phyloP scores from a whole-genome alignment of 805 yeast species.

The Wickerhamomyces sydowiorum region DNA sequence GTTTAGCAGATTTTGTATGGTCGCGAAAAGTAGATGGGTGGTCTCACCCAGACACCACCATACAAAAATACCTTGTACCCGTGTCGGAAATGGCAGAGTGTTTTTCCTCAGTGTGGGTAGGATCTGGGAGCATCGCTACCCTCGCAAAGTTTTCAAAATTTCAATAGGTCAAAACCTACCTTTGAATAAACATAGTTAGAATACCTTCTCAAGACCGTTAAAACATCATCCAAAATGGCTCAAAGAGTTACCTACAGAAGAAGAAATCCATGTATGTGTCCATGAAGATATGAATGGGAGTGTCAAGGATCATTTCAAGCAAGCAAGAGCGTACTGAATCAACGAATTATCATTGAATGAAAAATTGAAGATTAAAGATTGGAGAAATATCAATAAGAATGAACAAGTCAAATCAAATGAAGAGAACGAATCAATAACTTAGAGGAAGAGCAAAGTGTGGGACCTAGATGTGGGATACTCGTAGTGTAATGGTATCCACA shows the following conservation, averaged over 20 bases:
- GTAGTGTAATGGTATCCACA: not conserved
- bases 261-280: constrained; percentile 94
- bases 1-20: too few relatives aligned
- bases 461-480: not conserved
- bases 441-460: not conserved
- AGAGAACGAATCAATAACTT: too few relatives aligned
- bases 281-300: not conserved
- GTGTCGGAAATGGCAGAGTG: not conserved
- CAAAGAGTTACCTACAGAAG: constrained; percentile 99
- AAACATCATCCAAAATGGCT: constrained; percentile 63
- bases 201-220: constrained; percentile 5
- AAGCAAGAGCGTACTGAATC: not conserved
- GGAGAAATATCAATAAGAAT: too few relatives aligned
- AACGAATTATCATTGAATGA: not conserved
- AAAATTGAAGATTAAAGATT: too few relatives aligned
- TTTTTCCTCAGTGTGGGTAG: not conserved
- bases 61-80: not conserved
- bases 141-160: constrained; percentile 5
- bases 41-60: constrained; percentile 2
- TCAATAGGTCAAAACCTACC: not conserved
- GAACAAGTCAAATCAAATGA: too few relatives aligned
- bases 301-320: not conserved
- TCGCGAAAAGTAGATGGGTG: not conserved
- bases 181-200: constrained; percentile 1
- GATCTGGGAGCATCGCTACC: not conserved